These are phyloP conservation scores for Apophysomyces elegans DNA, from an alignment of 371 early-diverging fungal species.

Conservation along the genomic window DNA sequence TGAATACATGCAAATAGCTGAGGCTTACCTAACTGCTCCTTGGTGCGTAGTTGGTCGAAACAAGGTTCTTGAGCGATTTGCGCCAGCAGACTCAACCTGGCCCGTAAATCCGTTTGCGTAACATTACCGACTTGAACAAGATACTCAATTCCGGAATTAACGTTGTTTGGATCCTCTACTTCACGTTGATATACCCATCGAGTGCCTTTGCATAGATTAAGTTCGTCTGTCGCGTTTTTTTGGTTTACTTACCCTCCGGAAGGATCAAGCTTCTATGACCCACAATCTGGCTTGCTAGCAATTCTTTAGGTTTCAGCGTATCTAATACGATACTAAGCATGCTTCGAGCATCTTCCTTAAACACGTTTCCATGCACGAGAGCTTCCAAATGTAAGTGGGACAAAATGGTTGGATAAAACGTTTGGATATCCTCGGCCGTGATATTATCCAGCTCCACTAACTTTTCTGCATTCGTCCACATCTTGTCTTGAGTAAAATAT, in stretches of 20 bases:
- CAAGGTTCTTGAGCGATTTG: slow-evolving; percentile 88
- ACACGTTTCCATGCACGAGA: slow-evolving; percentile 85
- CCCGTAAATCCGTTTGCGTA: slow-evolving; percentile 61
- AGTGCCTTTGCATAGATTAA: slow-evolving; percentile 31
- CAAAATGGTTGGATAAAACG: slow-evolving; percentile 73
- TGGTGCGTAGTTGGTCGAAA: slow-evolving; percentile 92
- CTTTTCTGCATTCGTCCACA: slow-evolving; percentile 89
- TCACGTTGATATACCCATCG: slow-evolving; percentile 65
- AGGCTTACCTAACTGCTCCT: slow-evolving; percentile 75
- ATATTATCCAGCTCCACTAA: slow-evolving; percentile 60
- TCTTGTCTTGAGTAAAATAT: slow-evolving; percentile 75
- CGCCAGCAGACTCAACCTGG: slow-evolving; percentile 69
- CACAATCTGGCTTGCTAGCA: slow-evolving; percentile 65
- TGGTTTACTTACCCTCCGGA: slow-evolving; percentile 34
- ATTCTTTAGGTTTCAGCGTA: slow-evolving; percentile 57
- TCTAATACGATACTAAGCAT: slow-evolving; percentile 60
- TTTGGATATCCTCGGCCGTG: slow-evolving; percentile 70
- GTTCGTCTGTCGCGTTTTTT: background rate
- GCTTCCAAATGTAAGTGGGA: slow-evolving; percentile 75
- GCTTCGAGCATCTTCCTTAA: slow-evolving; percentile 65
- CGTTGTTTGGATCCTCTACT: slow-evolving; percentile 78
- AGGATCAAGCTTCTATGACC: slow-evolving; percentile 68
- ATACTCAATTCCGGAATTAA: slow-evolving; percentile 89
- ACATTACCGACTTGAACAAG: slow-evolving; percentile 70
- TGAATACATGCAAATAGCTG: background rate